Evolutionary conservation across 495 filamentous ascomycete species (phyloP).

Genomic region (Copromyces sp.): DNA sequence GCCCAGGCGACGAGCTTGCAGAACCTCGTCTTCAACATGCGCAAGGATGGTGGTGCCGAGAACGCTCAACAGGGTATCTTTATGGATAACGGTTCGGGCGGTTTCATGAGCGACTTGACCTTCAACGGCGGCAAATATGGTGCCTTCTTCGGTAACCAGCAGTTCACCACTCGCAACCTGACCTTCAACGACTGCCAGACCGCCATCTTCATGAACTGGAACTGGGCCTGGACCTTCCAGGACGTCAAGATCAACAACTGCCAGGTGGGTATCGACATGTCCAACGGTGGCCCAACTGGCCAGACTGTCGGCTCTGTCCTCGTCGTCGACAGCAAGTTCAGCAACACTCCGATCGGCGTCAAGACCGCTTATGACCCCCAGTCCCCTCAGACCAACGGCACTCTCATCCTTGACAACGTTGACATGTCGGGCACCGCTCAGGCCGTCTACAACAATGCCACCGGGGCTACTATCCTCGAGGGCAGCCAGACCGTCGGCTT

Average conservation of each 20-base stretch:
- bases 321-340: constrained; percentile 69
- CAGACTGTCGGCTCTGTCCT: constrained; percentile 74
- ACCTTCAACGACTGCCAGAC: constrained; percentile 84
- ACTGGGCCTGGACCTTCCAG: constrained; percentile 87
- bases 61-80: constrained; percentile 86
- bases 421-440: constrained; percentile 50
- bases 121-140: constrained; percentile 85
- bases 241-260: constrained; percentile 74
- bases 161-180: constrained; percentile 88
- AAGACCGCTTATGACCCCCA: constrained; percentile 60
- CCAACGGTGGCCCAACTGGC: constrained; percentile 43
- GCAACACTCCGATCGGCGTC: constrained; percentile 62
- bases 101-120: constrained; percentile 76
- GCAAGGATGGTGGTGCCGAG: constrained; percentile 51
- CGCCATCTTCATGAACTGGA: constrained; percentile 89
- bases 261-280: constrained; percentile 71
- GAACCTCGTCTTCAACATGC: constrained; percentile 87
- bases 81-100: constrained; percentile 93
- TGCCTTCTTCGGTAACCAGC: constrained; percentile 84
- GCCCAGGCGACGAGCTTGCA: constrained; percentile 88
- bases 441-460: constrained; percentile 45
- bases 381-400: constrained; percentile 58
- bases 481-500: constrained; percentile 62
- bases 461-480: constrained; percentile 50
- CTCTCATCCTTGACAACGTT: constrained; percentile 78